Conservation (phyloP, 2,329 filamentous ascomycete genomes). For the Alternaria triticina region DNA sequence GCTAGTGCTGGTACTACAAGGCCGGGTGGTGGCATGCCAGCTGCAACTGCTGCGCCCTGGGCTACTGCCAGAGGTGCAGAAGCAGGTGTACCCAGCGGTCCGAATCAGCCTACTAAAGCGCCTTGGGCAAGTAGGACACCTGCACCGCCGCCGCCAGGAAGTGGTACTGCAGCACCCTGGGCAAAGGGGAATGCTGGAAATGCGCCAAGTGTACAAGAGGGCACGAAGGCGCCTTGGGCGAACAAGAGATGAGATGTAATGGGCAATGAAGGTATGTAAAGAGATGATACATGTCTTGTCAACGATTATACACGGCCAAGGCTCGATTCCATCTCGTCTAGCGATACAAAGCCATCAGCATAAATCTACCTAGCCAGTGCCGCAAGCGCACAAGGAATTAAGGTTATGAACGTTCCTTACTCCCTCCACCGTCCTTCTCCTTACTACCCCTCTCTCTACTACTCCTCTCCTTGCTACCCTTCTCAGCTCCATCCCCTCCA, state of each 20-base stretch:
- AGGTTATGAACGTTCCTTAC: not conserved
- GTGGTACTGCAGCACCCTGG: conserved; percentile 37
- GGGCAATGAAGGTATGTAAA: not conserved
- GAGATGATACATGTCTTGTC: not conserved
- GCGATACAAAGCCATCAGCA: not conserved
- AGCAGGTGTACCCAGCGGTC: conserved; percentile 29
- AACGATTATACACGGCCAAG: not conserved
- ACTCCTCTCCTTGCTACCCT: not conserved
- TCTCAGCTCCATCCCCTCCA: not conserved
- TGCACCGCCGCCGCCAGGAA: conserved; percentile 19
- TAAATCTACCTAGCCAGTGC: not conserved
- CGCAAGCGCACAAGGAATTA: not conserved
- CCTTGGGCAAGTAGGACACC: conserved; percentile 30
- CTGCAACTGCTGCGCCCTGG: conserved; percentile 9
- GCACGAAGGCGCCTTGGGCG: conserved; percentile 34
- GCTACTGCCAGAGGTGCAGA: not conserved
- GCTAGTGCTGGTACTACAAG: conserved; percentile 7
- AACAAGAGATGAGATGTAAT: conserved; percentile 13
- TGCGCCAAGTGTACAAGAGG: conserved; percentile 10
- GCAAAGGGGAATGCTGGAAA: conserved; percentile 9
- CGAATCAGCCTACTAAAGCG: conserved; percentile 43
- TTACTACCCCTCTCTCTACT: not conserved
- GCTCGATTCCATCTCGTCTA: not conserved
- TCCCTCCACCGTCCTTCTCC: not conserved
- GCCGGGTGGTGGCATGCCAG: not conserved